Conservation (phyloP, 2,329 filamentous ascomycete species). For the Phaeosphaeriaceae sp. region DNA sequence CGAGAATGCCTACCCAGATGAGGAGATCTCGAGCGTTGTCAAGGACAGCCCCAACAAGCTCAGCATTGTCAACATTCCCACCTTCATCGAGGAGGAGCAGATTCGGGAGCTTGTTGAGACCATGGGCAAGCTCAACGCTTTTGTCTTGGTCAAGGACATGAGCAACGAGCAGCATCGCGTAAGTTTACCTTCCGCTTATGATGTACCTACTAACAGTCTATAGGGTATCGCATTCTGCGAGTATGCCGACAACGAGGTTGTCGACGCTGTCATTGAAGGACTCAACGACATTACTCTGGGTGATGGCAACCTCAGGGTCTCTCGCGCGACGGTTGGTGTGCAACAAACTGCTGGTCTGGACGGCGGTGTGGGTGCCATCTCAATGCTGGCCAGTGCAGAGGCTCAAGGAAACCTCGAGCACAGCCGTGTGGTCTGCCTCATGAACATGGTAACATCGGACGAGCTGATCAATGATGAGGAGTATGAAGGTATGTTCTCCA, state of each 20-base stretch:
- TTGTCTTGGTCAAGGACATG: constrained; percentile 86
- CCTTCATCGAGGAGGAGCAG: constrained; percentile 88
- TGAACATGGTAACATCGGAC: constrained; percentile 98
- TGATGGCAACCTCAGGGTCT: constrained; percentile 83
- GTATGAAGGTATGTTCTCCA: constrained; percentile 76
- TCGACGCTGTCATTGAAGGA: constrained; percentile 86
- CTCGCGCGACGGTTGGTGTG: constrained; percentile 88
- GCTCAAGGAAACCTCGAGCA: constrained; percentile 76
- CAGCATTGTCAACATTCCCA: constrained; percentile 86
- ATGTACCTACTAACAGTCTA: constrained; percentile 20
- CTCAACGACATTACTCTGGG: constrained; percentile 93
- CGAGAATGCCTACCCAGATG: constrained; percentile 74
- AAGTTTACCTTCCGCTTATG: constrained; percentile 50
- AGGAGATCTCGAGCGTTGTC: constrained; percentile 80
- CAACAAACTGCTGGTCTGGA: constrained; percentile 93
- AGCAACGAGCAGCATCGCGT: constrained; percentile 87
- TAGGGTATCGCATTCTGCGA: constrained; percentile 97
- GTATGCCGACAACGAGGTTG: constrained; percentile 79
- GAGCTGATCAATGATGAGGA: constrained; percentile 94
- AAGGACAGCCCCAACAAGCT: constrained; percentile 96
- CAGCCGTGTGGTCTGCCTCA: constrained; percentile 84
- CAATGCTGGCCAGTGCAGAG: constrained; percentile 91
- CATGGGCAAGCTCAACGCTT: constrained; percentile 92
- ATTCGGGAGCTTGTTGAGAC: constrained; percentile 88
- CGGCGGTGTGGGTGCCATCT: constrained; percentile 97